A percentile compares a stretch with the other conserved stretches of the same genome.
Conservation (phyloP, 495 filamentous ascomycete genomes). For the Bacidia rubella region DNA sequence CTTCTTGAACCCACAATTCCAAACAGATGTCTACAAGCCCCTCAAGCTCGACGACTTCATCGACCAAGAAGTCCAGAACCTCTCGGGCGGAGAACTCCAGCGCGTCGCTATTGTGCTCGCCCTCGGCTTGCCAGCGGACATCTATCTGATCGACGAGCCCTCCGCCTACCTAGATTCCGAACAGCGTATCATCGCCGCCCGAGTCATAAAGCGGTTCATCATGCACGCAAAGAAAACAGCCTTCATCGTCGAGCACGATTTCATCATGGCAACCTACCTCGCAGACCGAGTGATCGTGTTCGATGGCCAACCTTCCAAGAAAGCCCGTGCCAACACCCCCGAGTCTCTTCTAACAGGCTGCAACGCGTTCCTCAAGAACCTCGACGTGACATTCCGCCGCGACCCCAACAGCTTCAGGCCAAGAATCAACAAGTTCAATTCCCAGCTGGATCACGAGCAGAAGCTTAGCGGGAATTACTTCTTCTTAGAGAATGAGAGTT, state of each 20-base stretch:
- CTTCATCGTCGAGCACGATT: conserved; percentile 99
- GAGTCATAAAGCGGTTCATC: conserved; percentile 98
- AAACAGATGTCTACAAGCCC: conserved; percentile 98
- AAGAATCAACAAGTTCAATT: conserved; percentile 94
- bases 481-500: conserved; percentile 87
- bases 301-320: conserved; percentile 78
- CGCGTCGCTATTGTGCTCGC: conserved; percentile 96
- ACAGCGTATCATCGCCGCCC: conserved; percentile 91
- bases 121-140: conserved; percentile 89
- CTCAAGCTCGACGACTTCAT: conserved; percentile 97
- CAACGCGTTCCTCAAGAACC: conserved; percentile 88
- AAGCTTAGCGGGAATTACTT: conserved; percentile 90
- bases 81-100: conserved; percentile 97
- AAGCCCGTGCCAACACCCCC: conserved; percentile 76
- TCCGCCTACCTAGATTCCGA: conserved; percentile 94
- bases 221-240: conserved; percentile 99
- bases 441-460: conserved; percentile 93
- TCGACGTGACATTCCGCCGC: conserved; percentile 96
- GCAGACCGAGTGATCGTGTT: conserved; percentile 98
- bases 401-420: conserved; percentile 92
- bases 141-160: conserved; percentile 96
- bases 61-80: conserved; percentile 95
- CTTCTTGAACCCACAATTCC: conserved; percentile 93
- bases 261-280: conserved; percentile 98
- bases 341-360: conserved; percentile 90